Evolutionary conservation across 2,329 filamentous ascomycete species (phyloP).

Genomic region (Arachnomyces sp.): DNA sequence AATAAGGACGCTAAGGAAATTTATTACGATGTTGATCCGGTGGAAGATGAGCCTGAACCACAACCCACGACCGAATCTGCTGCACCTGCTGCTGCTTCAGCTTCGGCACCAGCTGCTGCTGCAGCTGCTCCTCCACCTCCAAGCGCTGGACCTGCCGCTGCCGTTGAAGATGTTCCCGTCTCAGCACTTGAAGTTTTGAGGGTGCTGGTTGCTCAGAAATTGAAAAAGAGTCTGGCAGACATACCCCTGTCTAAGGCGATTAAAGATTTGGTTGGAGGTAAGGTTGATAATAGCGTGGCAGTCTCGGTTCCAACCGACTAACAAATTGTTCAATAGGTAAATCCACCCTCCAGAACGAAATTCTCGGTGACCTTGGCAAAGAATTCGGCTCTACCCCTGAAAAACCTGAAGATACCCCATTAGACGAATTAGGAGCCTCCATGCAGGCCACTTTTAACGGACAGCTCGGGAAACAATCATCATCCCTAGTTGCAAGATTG

Average conservation of each 20-base stretch:
- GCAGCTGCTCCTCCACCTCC: constrained; percentile 51
- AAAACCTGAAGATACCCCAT: constrained; percentile 93
- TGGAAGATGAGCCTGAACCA: constrained; percentile 76
- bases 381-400: constrained; percentile 97
- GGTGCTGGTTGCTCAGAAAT: constrained; percentile 85
- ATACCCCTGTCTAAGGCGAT: constrained; percentile 93
- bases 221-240: constrained; percentile 87
- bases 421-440: constrained; percentile 87
- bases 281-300: constrained; percentile 30
- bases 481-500: constrained; percentile 82
- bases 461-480: constrained; percentile 92
- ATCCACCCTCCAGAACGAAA: constrained; percentile 97
- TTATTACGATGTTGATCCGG: constrained; percentile 95
- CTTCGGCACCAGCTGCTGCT: constrained; percentile 45
- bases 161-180: constrained; percentile 78
- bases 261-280: constrained; percentile 95
- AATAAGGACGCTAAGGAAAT: constrained; percentile 99
- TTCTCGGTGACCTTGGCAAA: constrained; percentile 92
- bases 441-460: constrained; percentile 99
- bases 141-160: constrained; percentile 74
- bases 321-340: constrained; percentile 55
- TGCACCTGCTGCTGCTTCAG: constrained; percentile 32
- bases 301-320: constrained; percentile 7
- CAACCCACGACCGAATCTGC: constrained; percentile 28
- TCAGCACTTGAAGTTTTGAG: constrained; percentile 84